Percentiles rank a stretch among this genome's conserved stretches.
phyloP scores from a whole-genome alignment of 2,329 filamentous ascomycete species.

The Trichoderma guizhouense region DNA sequence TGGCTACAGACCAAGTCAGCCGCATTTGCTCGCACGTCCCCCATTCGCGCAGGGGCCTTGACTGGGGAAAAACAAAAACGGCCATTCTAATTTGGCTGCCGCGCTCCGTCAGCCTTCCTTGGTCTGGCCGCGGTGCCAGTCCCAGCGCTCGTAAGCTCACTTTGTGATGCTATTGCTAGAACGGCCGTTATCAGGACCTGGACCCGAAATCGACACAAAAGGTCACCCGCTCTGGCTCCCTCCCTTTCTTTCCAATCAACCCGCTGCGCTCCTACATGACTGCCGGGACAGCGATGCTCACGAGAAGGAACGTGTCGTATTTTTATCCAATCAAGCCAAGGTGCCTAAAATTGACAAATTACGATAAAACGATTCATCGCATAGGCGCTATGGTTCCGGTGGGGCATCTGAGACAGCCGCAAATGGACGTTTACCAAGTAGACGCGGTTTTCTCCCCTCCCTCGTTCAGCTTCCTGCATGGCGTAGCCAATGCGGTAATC shows the following conservation, averaged over 20 bases:
- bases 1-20: conserved; percentile 3
- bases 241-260: background rate
- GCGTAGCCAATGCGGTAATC: conserved; percentile 4
- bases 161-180: background rate
- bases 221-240: background rate
- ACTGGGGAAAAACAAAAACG: background rate
- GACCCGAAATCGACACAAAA: background rate
- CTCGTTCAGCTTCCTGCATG: conserved; percentile 10
- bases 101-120: background rate
- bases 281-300: background rate
- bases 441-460: background rate
- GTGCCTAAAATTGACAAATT: conserved; percentile 14
- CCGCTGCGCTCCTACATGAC: background rate
- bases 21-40: conserved; percentile 1
- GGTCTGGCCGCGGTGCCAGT: background rate
- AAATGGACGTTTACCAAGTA: background rate
- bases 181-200: background rate
- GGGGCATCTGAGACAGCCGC: conserved; percentile 14
- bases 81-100: background rate
- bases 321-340: conserved; percentile 13
- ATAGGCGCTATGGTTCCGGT: conserved; percentile 9
- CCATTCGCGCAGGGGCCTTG: background rate
- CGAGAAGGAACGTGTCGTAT: conserved; percentile 12
- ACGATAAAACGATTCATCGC: conserved; percentile 13
- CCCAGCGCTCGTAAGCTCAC: background rate